phyloP scores from a whole-genome alignment of 108 stramenopile species.

The Aurantiochytrium sp. region DNA sequence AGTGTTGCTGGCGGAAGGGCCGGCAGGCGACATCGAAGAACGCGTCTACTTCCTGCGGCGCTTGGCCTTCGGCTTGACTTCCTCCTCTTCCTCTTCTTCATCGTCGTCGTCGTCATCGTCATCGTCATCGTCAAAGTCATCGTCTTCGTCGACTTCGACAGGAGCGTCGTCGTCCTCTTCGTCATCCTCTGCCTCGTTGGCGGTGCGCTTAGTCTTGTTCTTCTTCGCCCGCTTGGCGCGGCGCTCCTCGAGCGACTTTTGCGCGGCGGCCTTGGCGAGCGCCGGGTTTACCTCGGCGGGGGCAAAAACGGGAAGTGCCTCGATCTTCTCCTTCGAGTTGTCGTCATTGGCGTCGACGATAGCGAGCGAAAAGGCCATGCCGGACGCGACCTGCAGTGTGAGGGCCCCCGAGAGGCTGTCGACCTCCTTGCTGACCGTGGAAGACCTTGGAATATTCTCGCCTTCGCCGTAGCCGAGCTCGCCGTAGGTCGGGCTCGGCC shows the following conservation, averaged over 20 bases:
- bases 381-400: not conserved
- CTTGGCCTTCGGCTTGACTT: conserved; percentile 10
- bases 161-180: too few relatives aligned
- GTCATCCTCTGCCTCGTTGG: not conserved
- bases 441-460: not conserved
- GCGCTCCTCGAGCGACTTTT: not conserved
- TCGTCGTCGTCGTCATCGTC: conserved; percentile 19
- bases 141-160: not conserved
- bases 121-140: not conserved
- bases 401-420: not conserved
- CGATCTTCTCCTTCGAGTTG: not conserved
- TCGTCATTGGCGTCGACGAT: not conserved
- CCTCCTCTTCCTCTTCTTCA: conserved; percentile 27
- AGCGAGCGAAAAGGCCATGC: not conserved
- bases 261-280: conserved; percentile 17
- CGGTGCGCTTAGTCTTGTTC: not conserved
- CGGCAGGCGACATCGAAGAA: too few relatives aligned
- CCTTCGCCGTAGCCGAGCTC: conserved; percentile 22
- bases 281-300: conserved; percentile 18
- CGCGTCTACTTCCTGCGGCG: not conserved
- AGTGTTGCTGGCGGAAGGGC: too few relatives aligned
- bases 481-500: conserved; percentile 17
- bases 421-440: conserved; percentile 24
- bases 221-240: not conserved
- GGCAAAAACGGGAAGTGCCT: not conserved